Conservation (phyloP, 1,139 yeast species). For the Nakaseomyces bracarensis region DNA sequence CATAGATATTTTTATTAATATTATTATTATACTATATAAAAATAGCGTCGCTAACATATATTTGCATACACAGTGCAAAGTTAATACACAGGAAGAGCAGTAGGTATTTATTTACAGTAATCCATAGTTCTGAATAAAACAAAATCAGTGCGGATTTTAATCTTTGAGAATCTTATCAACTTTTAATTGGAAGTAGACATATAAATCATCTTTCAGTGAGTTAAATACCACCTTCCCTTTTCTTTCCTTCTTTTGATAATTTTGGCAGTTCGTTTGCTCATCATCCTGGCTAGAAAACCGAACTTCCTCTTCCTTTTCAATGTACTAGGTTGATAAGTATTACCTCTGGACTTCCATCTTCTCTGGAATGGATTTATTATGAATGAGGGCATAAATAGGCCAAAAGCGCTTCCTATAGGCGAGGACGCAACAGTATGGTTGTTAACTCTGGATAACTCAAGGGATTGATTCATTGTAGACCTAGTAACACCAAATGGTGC, state of each 20-base stretch:
- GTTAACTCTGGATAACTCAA: background rate
- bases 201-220: constrained; percentile 45
- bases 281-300: constrained; percentile 86
- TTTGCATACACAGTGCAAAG: too few species aligned
- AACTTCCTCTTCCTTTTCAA: constrained; percentile 81
- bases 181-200: too few species aligned
- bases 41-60: too few species aligned
- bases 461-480: background rate
- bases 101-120: too few species aligned
- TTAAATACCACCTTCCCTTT: constrained; percentile 90
- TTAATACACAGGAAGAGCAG: background rate
- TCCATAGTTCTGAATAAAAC: too few species aligned
- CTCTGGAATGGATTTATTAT: constrained; percentile 26
- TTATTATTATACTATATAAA: too few species aligned
- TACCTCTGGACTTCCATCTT: constrained; percentile 86
- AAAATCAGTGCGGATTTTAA: too few species aligned
- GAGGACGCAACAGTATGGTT: background rate
- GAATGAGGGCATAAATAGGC: background rate
- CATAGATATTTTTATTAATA: background rate
- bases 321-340: constrained; percentile 90
- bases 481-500: constrained; percentile 1
- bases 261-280: constrained; percentile 70
- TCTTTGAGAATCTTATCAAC: too few species aligned
- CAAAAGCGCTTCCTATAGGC: background rate
- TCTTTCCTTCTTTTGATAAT: constrained; percentile 69